Conservation (phyloP, 2,329 filamentous ascomycete genomes). For the Mycogone perniciosa region DNA sequence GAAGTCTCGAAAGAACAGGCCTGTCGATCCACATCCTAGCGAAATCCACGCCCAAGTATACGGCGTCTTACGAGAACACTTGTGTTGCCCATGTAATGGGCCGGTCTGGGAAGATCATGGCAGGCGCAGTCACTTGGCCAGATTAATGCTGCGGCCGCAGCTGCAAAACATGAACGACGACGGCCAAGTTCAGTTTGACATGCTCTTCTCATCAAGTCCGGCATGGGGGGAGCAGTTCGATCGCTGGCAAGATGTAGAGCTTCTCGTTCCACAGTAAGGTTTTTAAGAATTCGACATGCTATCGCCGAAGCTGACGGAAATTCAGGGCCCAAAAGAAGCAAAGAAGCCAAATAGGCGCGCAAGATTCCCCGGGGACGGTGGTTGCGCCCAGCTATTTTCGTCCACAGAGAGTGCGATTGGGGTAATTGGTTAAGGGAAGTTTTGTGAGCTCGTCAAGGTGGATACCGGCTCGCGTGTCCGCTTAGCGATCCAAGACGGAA, state of each 20-base stretch:
- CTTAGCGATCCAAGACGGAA: conserved; percentile 1
- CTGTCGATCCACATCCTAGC: no score
- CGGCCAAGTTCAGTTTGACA: not conserved
- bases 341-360: not conserved
- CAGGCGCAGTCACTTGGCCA: not conserved
- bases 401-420: not conserved
- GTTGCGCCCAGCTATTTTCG: no score
- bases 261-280: not conserved
- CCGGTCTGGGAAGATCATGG: not conserved
- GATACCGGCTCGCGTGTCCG: not conserved
- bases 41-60: no score
- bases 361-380: not conserved
- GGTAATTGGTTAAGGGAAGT: not conserved
- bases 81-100: not conserved
- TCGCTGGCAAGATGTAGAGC: conserved; percentile 3
- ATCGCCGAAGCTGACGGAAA: not conserved
- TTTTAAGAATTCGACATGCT: not conserved
- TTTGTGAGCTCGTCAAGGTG: not conserved
- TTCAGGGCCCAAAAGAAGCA: not conserved
- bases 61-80: not conserved
- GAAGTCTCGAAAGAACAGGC: not conserved
- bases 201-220: not conserved
- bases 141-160: not conserved
- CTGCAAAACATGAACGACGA: not conserved
- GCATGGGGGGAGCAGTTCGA: not conserved